Conservation (phyloP, 2,329 filamentous ascomycete genomes). For the Fusarium praegraminearum region DNA sequence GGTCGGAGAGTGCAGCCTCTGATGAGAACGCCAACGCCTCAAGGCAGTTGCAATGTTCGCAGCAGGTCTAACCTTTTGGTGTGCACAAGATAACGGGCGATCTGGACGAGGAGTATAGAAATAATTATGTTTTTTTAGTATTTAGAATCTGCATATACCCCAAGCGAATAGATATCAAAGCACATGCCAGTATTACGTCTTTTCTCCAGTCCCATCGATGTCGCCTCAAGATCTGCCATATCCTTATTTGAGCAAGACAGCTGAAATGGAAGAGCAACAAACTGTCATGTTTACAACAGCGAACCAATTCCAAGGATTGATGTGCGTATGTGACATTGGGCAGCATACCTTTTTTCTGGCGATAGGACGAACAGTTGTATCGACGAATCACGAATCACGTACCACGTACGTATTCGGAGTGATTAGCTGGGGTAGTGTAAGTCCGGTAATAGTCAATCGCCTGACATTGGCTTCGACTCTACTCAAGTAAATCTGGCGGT, state of each 20-base stretch:
- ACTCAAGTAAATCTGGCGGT: conserved; percentile 9
- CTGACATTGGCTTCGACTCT: conserved; percentile 25
- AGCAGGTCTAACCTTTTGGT: conserved; percentile 8
- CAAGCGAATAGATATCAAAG: not conserved
- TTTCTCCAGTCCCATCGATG: not conserved
- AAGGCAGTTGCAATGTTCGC: conserved; percentile 14
- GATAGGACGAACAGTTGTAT: conserved; percentile 1
- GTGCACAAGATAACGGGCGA: not conserved
- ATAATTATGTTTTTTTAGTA: not conserved
- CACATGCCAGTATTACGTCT: not conserved
- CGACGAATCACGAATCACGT: conserved; percentile 26
- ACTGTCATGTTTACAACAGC: not conserved
- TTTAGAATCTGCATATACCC: not conserved
- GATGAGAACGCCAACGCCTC: not conserved
- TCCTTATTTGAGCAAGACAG: not conserved
- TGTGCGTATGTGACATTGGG: not conserved
- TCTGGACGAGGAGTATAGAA: not conserved
- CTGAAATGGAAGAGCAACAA: not conserved
- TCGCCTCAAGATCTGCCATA: not conserved
- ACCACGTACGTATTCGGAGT: conserved; percentile 5
- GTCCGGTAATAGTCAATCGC: conserved; percentile 38
- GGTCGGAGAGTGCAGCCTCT: conserved; percentile 13
- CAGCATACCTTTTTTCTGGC: not conserved
- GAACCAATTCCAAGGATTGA: not conserved
- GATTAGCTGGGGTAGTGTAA: conserved; percentile 32